A percentile compares a stretch with the other conserved stretches of the same genome.
Conservation (phyloP, 31 red algal genomes). For the Bonnemaisonia californica region DNA sequence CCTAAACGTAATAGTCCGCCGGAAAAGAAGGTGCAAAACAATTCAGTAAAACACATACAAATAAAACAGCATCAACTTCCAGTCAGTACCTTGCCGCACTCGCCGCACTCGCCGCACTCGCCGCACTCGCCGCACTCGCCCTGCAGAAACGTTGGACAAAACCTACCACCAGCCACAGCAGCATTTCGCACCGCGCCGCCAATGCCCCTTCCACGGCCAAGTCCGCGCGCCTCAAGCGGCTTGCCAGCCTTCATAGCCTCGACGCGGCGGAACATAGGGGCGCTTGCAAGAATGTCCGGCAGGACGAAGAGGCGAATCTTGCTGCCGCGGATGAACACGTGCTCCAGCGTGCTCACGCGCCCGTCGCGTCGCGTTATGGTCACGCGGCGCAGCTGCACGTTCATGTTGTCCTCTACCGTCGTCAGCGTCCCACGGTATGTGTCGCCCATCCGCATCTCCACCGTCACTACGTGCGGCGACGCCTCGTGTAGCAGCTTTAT, state of each 20-base stretch:
- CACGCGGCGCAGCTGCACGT: slow-evolving; percentile 76
- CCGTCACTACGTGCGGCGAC: slow-evolving; percentile 75
- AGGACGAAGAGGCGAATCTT: slow-evolving; percentile 86
- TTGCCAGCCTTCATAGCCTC: slow-evolving; percentile 76
- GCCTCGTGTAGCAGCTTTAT: slow-evolving; percentile 86
- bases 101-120: too few relatives aligned
- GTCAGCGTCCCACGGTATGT: slow-evolving; percentile 80
- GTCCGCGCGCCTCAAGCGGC: slow-evolving; percentile 45
- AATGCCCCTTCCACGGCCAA: slow-evolving; percentile 59
- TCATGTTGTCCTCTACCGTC: slow-evolving; percentile 90
- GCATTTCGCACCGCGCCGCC: slow-evolving; percentile 17
- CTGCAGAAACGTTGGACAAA: neutral
- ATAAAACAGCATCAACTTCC: neutral
- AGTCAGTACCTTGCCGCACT: too few relatives aligned
- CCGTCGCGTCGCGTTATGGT: slow-evolving; percentile 77
- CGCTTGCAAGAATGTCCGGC: slow-evolving; percentile 85
- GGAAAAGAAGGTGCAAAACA: neutral
- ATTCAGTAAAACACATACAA: neutral
- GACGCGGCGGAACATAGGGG: slow-evolving; percentile 87
- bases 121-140: too few relatives aligned
- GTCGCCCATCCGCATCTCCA: slow-evolving; percentile 80
- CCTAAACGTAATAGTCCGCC: slow-evolving; percentile 1
- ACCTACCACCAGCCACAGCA: slow-evolving; percentile 19
- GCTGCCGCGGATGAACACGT: slow-evolving; percentile 88
- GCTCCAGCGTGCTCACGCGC: slow-evolving; percentile 57